Percentiles rank a stretch among this genome's conserved stretches.
Conservation (phyloP, 2,329 filamentous ascomycete genomes). For the Juglanconis juglandina region DNA sequence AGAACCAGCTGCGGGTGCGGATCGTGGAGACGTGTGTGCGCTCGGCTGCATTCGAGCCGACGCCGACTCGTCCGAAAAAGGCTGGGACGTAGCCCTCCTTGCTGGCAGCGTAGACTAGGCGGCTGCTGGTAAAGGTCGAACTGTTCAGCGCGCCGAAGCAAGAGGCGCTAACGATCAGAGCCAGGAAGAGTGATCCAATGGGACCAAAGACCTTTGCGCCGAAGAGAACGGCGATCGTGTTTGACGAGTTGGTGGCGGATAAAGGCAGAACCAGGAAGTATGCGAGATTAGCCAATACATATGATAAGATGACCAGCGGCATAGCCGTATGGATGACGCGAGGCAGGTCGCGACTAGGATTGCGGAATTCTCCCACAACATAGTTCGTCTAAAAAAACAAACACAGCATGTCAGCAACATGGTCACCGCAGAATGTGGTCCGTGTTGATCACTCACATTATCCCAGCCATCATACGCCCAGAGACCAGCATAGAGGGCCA, state of each 20-base stretch:
- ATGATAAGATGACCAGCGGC: constrained; percentile 86
- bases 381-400: constrained; percentile 75
- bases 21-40: constrained; percentile 38
- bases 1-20: constrained; percentile 53
- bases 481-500: constrained; percentile 89
- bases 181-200: constrained; percentile 76
- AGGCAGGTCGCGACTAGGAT: constrained; percentile 83
- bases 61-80: constrained; percentile 78
- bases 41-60: constrained; percentile 45
- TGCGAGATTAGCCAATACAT: constrained; percentile 84
- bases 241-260: constrained; percentile 75
- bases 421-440: neutral
- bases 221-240: constrained; percentile 95
- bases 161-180: constrained; percentile 82
- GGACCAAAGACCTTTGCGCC: constrained; percentile 86
- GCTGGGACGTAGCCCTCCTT: constrained; percentile 91
- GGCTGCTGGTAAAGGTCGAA: constrained; percentile 86
- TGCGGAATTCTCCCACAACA: constrained; percentile 93
- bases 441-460: constrained; percentile 63
- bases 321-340: constrained; percentile 95
- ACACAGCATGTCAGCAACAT: constrained; percentile 3
- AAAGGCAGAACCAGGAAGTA: constrained; percentile 93
- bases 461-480: constrained; percentile 99
- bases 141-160: constrained; percentile 96
- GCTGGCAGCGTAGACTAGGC: constrained; percentile 87